Percentiles rank a stretch among this genome's conserved stretches.
phyloP scores from a whole-genome alignment of 352 stramenopile genomes.

The Pythium brachiatum region DNA sequence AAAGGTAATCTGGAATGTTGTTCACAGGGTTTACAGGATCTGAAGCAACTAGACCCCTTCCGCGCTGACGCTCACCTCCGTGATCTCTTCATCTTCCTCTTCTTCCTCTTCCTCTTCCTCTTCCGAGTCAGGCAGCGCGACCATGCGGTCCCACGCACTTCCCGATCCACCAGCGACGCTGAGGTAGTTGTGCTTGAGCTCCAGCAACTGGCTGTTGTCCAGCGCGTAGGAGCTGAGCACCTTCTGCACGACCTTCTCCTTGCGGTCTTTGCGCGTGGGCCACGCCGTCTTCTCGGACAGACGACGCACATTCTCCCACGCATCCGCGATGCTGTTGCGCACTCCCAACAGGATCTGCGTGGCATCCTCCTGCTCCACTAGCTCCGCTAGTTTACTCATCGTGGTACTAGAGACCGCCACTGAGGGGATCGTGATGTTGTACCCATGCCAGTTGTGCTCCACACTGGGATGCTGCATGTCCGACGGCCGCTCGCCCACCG shows the following conservation, averaged over 20 bases:
- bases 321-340: constrained; percentile 45
- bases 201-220: constrained; percentile 26
- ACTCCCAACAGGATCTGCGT: constrained; percentile 27
- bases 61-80: neutral
- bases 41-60: neutral
- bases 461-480: constrained; percentile 36
- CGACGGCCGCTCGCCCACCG: constrained; percentile 30
- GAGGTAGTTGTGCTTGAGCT: constrained; percentile 46
- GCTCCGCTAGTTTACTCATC: constrained; percentile 21
- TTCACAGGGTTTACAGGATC: too few species aligned
- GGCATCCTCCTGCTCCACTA: constrained; percentile 15
- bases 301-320: constrained; percentile 43
- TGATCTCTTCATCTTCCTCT: neutral
- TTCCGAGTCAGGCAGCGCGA: neutral
- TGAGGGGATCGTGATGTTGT: constrained; percentile 69
- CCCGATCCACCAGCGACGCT: constrained; percentile 34
- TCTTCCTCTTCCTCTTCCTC: neutral
- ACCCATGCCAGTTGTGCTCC: constrained; percentile 48
- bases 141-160: constrained; percentile 33
- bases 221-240: constrained; percentile 22
- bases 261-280: constrained; percentile 43
- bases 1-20: neutral
- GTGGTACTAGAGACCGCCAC: constrained; percentile 39
- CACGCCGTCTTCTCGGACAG: constrained; percentile 36
- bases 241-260: constrained; percentile 30